These are phyloP conservation scores for Poa pratensis DNA, from an alignment of 176 grass and related monocot genomes.

Conservation along the genomic window DNA sequence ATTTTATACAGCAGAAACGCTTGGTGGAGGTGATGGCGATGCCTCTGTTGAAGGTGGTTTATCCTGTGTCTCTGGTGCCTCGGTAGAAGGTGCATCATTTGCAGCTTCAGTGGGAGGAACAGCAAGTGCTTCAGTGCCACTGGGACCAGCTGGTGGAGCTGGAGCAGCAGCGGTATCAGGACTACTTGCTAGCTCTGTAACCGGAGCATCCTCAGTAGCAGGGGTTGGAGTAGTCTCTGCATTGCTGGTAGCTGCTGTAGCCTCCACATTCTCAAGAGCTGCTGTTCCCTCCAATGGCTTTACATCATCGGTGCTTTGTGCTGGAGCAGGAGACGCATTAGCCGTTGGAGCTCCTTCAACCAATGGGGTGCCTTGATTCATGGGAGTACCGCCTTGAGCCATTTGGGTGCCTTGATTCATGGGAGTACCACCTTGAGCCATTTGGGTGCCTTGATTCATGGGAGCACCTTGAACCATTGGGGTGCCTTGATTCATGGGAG, in stretches of 20 bases:
- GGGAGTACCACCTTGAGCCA: slow-evolving; percentile 35
- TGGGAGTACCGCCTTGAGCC: slow-evolving; percentile 13
- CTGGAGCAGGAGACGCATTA: slow-evolving; percentile 37
- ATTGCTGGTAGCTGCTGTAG: slow-evolving; percentile 22
- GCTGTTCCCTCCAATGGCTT: slow-evolving; percentile 44
- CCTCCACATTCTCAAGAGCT: slow-evolving; percentile 28
- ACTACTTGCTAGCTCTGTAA: slow-evolving; percentile 24
- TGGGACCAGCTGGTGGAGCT: slow-evolving; percentile 32
- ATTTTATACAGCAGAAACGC: slow-evolving; percentile 43
- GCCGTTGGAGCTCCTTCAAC: slow-evolving; percentile 6
- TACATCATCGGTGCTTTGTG: slow-evolving; percentile 35
- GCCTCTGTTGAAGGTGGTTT: slow-evolving; percentile 43
- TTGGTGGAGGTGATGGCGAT: slow-evolving; percentile 20
- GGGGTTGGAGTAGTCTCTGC: slow-evolving; percentile 31
- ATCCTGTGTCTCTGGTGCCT: slow-evolving; percentile 24
- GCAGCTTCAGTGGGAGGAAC: slow-evolving; percentile 27
- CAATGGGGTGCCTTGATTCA: slow-evolving; percentile 27
- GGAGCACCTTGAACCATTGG: slow-evolving; percentile 34
- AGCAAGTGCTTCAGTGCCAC: not conserved
- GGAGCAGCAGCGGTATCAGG: slow-evolving; percentile 36
- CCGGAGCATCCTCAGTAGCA: slow-evolving; percentile 25
- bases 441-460: slow-evolving; percentile 24
- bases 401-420: slow-evolving; percentile 21
- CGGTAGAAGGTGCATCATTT: slow-evolving; percentile 16
- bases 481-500: slow-evolving; percentile 41